Conservation (phyloP, 2,329 filamentous ascomycete species). For the Diaporthe helianthi region DNA sequence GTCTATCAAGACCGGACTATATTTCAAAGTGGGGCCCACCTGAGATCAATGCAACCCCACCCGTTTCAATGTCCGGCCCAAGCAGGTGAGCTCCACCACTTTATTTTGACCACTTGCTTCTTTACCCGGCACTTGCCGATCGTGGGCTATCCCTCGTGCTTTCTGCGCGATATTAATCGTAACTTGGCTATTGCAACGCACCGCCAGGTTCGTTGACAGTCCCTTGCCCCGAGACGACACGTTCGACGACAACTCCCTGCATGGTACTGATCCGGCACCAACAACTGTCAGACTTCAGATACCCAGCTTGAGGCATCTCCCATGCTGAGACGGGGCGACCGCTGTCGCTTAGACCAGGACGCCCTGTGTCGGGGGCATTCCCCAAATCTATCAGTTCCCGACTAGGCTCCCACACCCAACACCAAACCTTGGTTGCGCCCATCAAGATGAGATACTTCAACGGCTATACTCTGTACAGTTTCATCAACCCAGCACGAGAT, state of each 20-base stretch:
- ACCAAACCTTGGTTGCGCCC: not conserved
- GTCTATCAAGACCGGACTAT: not conserved
- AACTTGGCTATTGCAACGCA: not conserved
- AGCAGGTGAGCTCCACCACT: constrained; percentile 20
- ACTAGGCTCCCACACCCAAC: constrained; percentile 1
- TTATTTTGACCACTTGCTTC: constrained; percentile 27
- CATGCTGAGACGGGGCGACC: constrained; percentile 3
- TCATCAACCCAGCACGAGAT: not conserved
- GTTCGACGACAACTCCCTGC: not conserved
- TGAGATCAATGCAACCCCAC: constrained; percentile 12
- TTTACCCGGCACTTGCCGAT: not conserved
- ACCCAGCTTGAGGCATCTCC: too few species aligned
- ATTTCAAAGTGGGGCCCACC: not conserved
- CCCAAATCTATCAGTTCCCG: not conserved
- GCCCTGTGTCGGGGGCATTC: constrained; percentile 1
- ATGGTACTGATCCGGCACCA: not conserved
- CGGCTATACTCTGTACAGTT: not conserved
- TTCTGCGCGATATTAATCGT: not conserved
- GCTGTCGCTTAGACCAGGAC: constrained; percentile 3
- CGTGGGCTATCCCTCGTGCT: not conserved
- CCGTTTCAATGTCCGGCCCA: constrained; percentile 7
- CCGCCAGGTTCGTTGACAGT: not conserved
- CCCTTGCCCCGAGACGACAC: not conserved
- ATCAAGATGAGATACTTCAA: not conserved
- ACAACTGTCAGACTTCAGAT: not conserved